Evolutionary conservation across 1,139 yeast genomes (phyloP), one percentile per base, ranked within the genome.

Genomic region (Zygotorulaspora mrakii): DNA sequence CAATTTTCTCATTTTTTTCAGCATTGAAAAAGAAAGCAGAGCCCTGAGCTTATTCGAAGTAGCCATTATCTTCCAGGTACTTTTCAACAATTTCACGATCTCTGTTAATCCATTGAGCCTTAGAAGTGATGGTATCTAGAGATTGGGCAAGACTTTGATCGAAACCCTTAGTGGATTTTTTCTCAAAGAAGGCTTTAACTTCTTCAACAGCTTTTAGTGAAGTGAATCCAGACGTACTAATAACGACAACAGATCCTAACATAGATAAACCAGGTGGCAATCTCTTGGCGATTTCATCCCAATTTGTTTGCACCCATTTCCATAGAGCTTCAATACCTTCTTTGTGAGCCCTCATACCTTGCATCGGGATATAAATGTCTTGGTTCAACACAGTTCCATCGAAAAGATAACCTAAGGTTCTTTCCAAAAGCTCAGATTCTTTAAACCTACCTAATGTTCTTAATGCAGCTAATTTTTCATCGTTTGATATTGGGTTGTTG

Each of bases 191-290:
- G 37, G 62, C 61, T 50, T 71, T 70, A 45, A 85, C 76, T 35
- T 72, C 75, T 10, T 71, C 68, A 51, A 77, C 75, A 53, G 79
- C 81, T 35, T 74, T 77, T 40, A 66, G 64, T 43, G 77, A 73
- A 33, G 89, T 76, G 65, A 82, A 84, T 2, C 85, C 82, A 23
- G 81, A 67, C 8, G 85, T 71, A 35, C 79, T 67, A 37, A 82
- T 52, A 34, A 71, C 69, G 27, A 88, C 82, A 43, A 89, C 79
- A 12, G 82, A 70, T 31, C 91, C 83, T 51, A 89, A 71, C 81
- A 88, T 76, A 16, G 87, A 73, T 48, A 83, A 73, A 20, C 85
- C 82, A n/a, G 94, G 87, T 35, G 96, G 95, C 60, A 86, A 74
- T 53, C 73, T 68, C 59, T 76, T 71, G 51, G 67, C 66, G 48